Percentiles rank a stretch among this genome's conserved stretches.
phyloP scores from a whole-genome alignment of 1,284 basidiomycete species.

The Malassezia globosa region DNA sequence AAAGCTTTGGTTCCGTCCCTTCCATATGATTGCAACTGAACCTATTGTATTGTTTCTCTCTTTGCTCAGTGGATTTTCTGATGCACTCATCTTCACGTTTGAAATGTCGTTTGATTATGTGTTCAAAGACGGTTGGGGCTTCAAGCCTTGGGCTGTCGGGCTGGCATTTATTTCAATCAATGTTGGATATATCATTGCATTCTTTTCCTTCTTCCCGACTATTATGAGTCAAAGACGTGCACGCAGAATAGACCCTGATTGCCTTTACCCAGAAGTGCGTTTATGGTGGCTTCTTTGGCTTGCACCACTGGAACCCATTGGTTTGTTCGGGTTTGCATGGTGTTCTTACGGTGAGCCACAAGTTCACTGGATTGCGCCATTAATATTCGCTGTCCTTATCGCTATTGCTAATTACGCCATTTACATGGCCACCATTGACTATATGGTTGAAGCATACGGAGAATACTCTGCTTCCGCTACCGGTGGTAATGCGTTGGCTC shows the following conservation, averaged over 20 bases:
- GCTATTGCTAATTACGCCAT: constrained; percentile 48
- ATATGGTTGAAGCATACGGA: constrained; percentile 49
- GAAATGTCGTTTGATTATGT: constrained; percentile 48
- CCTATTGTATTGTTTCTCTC: constrained; percentile 50
- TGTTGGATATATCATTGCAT: constrained; percentile 49
- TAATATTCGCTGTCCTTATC: constrained; percentile 48
- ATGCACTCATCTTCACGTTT: constrained; percentile 49
- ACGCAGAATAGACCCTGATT: constrained; percentile 32
- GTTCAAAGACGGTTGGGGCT: constrained; percentile 48
- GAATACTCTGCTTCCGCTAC: constrained; percentile 49
- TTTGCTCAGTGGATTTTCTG: constrained; percentile 49
- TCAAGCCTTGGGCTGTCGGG: constrained; percentile 43
- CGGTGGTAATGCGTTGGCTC: constrained; percentile 41
- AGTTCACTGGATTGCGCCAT: constrained; percentile 49
- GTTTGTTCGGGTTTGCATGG: constrained; percentile 50
- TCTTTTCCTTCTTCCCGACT: constrained; percentile 45
- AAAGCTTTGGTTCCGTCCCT: constrained; percentile 46
- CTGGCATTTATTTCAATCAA: constrained; percentile 48
- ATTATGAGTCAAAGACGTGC: constrained; percentile 37
- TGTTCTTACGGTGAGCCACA: constrained; percentile 47
- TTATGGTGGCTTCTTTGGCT: constrained; percentile 48
- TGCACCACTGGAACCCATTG: constrained; percentile 48
- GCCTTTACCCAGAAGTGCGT: constrained; percentile 45
- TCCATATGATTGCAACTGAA: constrained; percentile 47
- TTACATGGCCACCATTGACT: constrained; percentile 48